Base-by-base conservation (phyloP, 2,329 filamentous ascomycete species). In the Phialocephala subalpina region DNA sequence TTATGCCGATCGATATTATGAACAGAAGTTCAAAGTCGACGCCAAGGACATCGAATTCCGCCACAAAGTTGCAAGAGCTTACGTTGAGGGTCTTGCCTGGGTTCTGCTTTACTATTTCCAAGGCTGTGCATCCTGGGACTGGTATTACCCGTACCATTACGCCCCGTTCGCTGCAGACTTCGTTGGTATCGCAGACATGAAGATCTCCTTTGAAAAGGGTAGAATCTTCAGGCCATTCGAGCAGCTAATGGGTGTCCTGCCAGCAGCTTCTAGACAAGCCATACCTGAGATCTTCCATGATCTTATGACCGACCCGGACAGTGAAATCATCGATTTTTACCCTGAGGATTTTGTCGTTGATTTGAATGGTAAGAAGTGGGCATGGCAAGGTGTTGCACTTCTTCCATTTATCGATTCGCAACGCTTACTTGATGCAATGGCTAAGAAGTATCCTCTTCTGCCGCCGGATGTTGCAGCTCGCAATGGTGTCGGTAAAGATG, bases 81-180 rank as follows among this genome's bases (percentile, higher is more conserved):
- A 99, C 77, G 94, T 95, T 14, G 94, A 98, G 82, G 96, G 96
- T 40, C 86, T 99, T 11, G 92, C 92, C 25, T 99, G 97, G 96
- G 96, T 99, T 45, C 82, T 99, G 59, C 84, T 94, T 40, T 99
- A 99, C 80, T 99, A 99, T 78, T 97, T 97, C 79, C 96, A 99
- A 79, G 96, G 96, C 29, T 99, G 96, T 74, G 94, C 96, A 25
- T 97, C 94, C 0, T 99, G 97, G 96, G 97, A 95, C 60, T 99
- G 96, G 96, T 99, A 96, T 78, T 99, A 97, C 76, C 96, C 96
- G 0, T 97, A 98, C 76, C 96, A 99, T 77, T 99, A 99, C 77
- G 97, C 96, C 1, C 96, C 97, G 3, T 99, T 99, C 77, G 96
- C 96, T 2, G 92, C 94, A 60, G 96, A 99, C 78, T 99, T 99